A percentile compares a stretch with the other conserved stretches of the same genome.
These are phyloP conservation scores for Chloranthus sessilifolius DNA, from an alignment of 164 flowering plant genomes.

Conservation along the genomic window DNA sequence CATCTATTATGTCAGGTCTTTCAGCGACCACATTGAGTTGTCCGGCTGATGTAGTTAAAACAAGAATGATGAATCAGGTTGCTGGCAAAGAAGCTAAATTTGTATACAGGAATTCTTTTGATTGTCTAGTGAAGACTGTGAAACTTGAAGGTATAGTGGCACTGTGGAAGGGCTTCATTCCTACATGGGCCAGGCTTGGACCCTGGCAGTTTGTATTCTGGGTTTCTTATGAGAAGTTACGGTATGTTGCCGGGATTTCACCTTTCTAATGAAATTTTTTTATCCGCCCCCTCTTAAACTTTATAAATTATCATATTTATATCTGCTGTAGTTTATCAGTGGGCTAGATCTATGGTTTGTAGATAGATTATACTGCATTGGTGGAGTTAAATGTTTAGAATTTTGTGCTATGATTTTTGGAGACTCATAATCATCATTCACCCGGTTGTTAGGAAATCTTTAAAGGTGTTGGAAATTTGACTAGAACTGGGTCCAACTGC, in stretches of 20 bases:
- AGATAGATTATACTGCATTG: too few relatives aligned
- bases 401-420: too few relatives aligned
- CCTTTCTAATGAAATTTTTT: constrained; percentile 52
- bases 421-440: too few relatives aligned
- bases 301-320: too few relatives aligned
- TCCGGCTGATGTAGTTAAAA: constrained; percentile 92
- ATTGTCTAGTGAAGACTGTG: constrained; percentile 73
- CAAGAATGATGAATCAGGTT: constrained; percentile 88
- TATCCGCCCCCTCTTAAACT: too few relatives aligned
- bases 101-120: constrained; percentile 56
- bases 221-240: constrained; percentile 74
- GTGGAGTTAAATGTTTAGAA: too few relatives aligned
- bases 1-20: constrained; percentile 84
- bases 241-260: constrained; percentile 54
- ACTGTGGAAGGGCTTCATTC: constrained; percentile 90
- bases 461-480: too few relatives aligned
- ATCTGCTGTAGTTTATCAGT: too few relatives aligned
- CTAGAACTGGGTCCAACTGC: too few relatives aligned
- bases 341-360: too few relatives aligned
- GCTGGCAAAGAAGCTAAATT: constrained; percentile 23
- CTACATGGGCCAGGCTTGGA: constrained; percentile 97
- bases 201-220: constrained; percentile 95
- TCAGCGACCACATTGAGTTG: constrained; percentile 84
- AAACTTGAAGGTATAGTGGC: constrained; percentile 68
- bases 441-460: too few relatives aligned